A percentile compares a stretch with the other conserved stretches of the same genome.
These are phyloP conservation scores for Lactifluus rugatus DNA, from an alignment of 768 basidiomycete species.

Conservation along the genomic window DNA sequence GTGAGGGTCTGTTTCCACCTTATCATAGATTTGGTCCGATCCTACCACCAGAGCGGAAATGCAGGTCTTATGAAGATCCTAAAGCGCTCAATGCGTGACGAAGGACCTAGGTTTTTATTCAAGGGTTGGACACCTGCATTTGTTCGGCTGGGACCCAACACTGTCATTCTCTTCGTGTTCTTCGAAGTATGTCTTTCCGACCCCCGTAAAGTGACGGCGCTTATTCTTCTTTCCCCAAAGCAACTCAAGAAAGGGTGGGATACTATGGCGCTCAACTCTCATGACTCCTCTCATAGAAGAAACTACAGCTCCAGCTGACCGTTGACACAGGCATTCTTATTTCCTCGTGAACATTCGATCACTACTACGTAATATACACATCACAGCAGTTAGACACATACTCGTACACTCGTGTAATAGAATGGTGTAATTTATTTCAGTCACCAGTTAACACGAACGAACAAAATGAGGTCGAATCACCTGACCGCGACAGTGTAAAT, in stretches of 20 bases:
- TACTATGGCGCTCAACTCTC: neutral
- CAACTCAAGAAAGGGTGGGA: slow-evolving; percentile 65
- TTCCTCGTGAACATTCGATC: neutral
- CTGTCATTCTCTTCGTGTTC: slow-evolving; percentile 76
- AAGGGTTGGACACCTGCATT: slow-evolving; percentile 89
- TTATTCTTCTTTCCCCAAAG: slow-evolving; percentile 27
- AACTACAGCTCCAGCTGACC: neutral
- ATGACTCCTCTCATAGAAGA: neutral
- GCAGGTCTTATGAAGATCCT: slow-evolving; percentile 43
- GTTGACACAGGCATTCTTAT: neutral
- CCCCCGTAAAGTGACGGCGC: neutral
- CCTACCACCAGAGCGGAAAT: slow-evolving; percentile 37
- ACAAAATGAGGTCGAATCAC: neutral
- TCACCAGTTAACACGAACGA: no score
- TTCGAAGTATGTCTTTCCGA: slow-evolving; percentile 48
- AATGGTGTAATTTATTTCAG: no score
- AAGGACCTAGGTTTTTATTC: slow-evolving; percentile 71
- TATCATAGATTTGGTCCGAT: neutral
- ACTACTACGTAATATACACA: neutral
- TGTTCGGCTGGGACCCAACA: slow-evolving; percentile 75
- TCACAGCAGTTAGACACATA: neutral
- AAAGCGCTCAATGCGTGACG: slow-evolving; percentile 50
- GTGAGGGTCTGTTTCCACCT: slow-evolving; percentile 31
- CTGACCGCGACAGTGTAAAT: slow-evolving; percentile 7
- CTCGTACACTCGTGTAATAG: neutral